Evolutionary conservation across 805 yeast genomes (phyloP).

Genomic region (Candida methanosorbosa): DNA sequence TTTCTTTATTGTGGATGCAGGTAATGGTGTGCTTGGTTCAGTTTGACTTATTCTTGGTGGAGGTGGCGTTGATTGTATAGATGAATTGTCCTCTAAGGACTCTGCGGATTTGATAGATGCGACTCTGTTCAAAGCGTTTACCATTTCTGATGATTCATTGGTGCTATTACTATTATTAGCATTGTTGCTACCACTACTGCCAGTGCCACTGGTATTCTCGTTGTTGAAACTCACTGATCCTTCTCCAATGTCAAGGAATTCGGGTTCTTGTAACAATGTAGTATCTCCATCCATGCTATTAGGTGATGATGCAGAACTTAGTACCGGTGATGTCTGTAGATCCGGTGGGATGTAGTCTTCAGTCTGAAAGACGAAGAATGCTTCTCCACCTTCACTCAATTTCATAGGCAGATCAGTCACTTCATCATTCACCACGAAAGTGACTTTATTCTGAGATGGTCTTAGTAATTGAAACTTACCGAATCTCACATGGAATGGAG

Average conservation of each 20-base stretch:
- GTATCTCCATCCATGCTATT: constrained; percentile 8
- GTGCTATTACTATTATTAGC: constrained; percentile 4
- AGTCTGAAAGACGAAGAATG: constrained; percentile 92
- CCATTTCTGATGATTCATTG: constrained; percentile 6
- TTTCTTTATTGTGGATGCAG: constrained; percentile 1
- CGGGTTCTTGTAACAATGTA: constrained; percentile 34
- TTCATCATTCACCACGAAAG: constrained; percentile 75
- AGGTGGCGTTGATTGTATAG: constrained; percentile 4
- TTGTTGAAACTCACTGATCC: constrained; percentile 21
- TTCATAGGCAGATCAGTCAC: constrained; percentile 88
- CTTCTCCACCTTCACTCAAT: constrained; percentile 96
- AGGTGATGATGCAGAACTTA: constrained; percentile 62
- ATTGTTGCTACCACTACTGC: no score
- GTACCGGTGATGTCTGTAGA: constrained; percentile 79
- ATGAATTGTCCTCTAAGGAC: no score
- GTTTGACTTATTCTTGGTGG: constrained; percentile 7
- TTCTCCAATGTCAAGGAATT: constrained; percentile 38
- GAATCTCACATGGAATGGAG: constrained; percentile 95
- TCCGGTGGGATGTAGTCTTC: constrained; percentile 64
- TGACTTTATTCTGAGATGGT: constrained; percentile 93
- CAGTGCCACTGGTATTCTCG: neutral
- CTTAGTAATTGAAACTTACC: constrained; percentile 89
- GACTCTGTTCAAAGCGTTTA: neutral
- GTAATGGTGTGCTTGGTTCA: neutral
- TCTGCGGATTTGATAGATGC: constrained; percentile 3